Evolutionary conservation across 73 alveolate species (phyloP).

Genomic region (Paramecium pentaurelia): DNA sequence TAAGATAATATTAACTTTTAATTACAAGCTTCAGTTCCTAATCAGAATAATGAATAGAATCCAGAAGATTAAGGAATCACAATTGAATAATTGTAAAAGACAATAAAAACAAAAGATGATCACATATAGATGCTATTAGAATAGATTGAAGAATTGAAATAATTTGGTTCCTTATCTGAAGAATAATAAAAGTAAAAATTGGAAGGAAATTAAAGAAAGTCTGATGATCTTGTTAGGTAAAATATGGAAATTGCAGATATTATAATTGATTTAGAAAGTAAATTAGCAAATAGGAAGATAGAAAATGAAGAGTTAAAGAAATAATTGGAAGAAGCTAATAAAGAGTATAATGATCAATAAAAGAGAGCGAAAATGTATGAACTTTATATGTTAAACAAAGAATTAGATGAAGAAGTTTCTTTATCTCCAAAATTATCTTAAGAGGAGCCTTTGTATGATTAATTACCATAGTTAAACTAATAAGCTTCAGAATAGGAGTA

Average conservation of each 20-base stretch:
- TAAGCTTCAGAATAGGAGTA: not conserved
- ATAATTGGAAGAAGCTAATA: not conserved
- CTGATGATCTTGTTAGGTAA: not conserved
- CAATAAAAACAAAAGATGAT: not conserved
- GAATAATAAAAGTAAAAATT: not conserved
- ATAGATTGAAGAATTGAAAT: not conserved
- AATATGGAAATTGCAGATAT: not conserved
- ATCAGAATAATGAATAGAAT: not conserved
- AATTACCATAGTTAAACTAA: not conserved
- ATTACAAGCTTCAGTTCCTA: not conserved
- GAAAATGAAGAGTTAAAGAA: not conserved
- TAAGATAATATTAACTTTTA: not conserved
- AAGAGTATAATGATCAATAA: not conserved
- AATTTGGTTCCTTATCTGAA: not conserved
- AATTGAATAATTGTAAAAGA: not conserved
- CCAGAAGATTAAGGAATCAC: not conserved
- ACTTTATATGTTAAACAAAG: not conserved
- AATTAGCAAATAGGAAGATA: not conserved
- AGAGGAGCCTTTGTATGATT: not conserved
- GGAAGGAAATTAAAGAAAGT: not conserved
- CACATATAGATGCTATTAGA: not conserved
- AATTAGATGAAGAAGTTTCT: not conserved
- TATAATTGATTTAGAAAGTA: not conserved
- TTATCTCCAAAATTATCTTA: not conserved
- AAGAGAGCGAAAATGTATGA: not conserved